phyloP scores from a whole-genome alignment of 352 stramenopile species.

The Pythium biforme region DNA sequence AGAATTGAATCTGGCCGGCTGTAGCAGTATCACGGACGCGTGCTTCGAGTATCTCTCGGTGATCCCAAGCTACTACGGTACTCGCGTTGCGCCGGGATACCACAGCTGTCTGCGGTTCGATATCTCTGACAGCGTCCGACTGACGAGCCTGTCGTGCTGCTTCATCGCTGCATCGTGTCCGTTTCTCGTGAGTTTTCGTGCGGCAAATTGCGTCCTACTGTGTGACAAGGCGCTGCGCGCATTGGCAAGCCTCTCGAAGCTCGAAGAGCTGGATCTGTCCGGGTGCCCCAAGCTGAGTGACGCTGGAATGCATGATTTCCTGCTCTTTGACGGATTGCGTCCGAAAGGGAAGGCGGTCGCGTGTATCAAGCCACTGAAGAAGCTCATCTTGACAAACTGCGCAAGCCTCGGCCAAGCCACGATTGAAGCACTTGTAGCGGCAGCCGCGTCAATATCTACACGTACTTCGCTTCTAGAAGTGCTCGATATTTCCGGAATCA shows the following conservation, averaged over 20 bases:
- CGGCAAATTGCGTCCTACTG: conserved; percentile 38
- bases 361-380: conserved; percentile 15
- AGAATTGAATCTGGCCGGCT: conserved; percentile 60
- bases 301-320: conserved; percentile 40
- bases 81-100: conserved; percentile 43
- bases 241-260: conserved; percentile 45
- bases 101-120: conserved; percentile 45
- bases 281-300: conserved; percentile 48
- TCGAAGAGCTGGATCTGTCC: conserved; percentile 59
- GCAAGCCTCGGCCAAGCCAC: conserved; percentile 2
- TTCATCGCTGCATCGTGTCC: conserved; percentile 69
- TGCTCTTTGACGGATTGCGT: conserved; percentile 34
- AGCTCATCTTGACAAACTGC: conserved; percentile 7
- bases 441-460: conserved; percentile 1
- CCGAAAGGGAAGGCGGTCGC: not conserved
- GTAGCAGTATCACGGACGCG: conserved; percentile 43
- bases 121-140: conserved; percentile 43
- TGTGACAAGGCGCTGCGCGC: conserved; percentile 57
- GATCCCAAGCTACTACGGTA: conserved; percentile 55
- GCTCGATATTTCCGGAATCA: conserved; percentile 42
- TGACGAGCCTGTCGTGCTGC: conserved; percentile 58
- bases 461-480: conserved; percentile 15
- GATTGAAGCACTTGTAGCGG: conserved; percentile 14
- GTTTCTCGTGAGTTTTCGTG: conserved; percentile 44
- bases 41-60: conserved; percentile 57